Evolutionary conservation across 345 rosid species (phyloP).

Genomic region (Bruguiera gymnorhiza): DNA sequence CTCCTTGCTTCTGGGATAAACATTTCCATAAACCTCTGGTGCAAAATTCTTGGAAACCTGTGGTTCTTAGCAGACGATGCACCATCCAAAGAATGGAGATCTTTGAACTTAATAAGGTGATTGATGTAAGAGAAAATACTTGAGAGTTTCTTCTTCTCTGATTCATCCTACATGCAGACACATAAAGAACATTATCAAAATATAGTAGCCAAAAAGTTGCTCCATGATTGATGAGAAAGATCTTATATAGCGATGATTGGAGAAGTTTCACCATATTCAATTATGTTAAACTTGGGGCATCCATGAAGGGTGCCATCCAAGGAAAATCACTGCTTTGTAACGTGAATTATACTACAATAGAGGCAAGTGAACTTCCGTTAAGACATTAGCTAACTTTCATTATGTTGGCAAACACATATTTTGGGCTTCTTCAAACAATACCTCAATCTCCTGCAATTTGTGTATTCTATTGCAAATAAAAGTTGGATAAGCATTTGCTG

Average conservation of each 20-base stretch:
- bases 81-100: constrained; percentile 49
- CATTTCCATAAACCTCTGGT: constrained; percentile 42
- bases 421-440: constrained; percentile 20
- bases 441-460: constrained; percentile 52
- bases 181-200: background rate
- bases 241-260: background rate
- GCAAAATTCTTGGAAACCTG: constrained; percentile 51
- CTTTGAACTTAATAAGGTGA: constrained; percentile 83
- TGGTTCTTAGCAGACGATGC: constrained; percentile 55
- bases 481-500: constrained; percentile 43
- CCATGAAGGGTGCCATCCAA: too few relatives aligned
- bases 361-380: background rate
- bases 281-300: background rate
- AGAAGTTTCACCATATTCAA: background rate
- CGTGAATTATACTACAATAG: background rate
- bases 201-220: background rate
- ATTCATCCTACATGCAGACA: constrained; percentile 46
- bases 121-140: constrained; percentile 51
- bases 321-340: too few relatives aligned
- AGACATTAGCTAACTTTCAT: background rate
- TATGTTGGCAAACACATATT: background rate
- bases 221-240: background rate
- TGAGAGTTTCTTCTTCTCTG: constrained; percentile 40
- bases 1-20: constrained; percentile 44
- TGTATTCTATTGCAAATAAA: constrained; percentile 70